These are phyloP conservation scores for Leptographium procerum DNA, from an alignment of 2,329 filamentous ascomycete genomes.

Conservation along the genomic window DNA sequence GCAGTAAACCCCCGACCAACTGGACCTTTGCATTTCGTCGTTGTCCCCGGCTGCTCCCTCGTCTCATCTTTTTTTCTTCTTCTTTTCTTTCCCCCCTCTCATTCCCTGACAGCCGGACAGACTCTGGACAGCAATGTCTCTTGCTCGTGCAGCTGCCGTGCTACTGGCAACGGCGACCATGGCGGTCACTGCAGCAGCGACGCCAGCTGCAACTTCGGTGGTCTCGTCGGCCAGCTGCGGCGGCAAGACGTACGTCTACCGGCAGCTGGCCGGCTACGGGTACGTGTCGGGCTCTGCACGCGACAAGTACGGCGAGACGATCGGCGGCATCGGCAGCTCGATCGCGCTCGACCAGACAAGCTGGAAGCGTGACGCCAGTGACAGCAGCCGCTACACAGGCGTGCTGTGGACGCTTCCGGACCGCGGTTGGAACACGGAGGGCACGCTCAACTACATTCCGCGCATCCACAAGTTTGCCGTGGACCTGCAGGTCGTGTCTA, in stretches of 20 bases:
- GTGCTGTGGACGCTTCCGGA: conserved; percentile 54
- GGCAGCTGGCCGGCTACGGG: conserved; percentile 56
- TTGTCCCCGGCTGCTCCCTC: too few relatives aligned
- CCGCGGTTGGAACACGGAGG: conserved; percentile 63
- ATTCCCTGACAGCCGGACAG: too few relatives aligned
- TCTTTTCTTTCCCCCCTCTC: too few relatives aligned
- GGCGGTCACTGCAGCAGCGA: too few relatives aligned
- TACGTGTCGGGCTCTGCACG: conserved; percentile 42
- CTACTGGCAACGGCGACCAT: background rate
- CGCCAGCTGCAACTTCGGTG: too few relatives aligned
- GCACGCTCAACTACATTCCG: conserved; percentile 55
- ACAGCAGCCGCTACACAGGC: conserved; percentile 40
- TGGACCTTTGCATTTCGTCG: too few relatives aligned
- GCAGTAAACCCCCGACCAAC: too few relatives aligned
- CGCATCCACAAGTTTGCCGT: conserved; percentile 58
- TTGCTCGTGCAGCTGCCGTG: background rate
- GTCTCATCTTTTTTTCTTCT: too few relatives aligned
- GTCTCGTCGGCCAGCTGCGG: conserved; percentile 33
- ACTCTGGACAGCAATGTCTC: background rate
- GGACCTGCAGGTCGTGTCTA: conserved; percentile 39
- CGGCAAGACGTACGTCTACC: conserved; percentile 52
- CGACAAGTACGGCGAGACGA: conserved; percentile 59
- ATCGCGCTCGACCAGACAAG: conserved; percentile 42
- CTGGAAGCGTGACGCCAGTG: conserved; percentile 43
- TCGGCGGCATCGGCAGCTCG: conserved; percentile 55